Conservation (phyloP, 2,329 filamentous ascomycete genomes). For the Colletotrichum sidae region DNA sequence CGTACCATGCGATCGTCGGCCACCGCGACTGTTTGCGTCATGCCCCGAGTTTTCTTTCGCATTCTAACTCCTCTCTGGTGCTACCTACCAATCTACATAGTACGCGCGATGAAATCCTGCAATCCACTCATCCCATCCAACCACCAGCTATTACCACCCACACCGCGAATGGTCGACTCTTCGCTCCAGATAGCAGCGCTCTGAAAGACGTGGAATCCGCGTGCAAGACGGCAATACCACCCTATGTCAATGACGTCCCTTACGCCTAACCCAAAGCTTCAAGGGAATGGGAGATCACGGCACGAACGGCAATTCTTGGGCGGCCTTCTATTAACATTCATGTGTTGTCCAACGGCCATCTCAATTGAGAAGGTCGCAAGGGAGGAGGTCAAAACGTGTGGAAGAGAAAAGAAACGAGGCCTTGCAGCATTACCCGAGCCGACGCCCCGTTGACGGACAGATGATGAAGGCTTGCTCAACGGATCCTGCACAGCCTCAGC, state of each 20-base stretch:
- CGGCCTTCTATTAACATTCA: constrained; percentile 10
- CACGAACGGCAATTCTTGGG: constrained; percentile 26
- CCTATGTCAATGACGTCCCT: constrained; percentile 1
- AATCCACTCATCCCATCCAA: constrained; percentile 9
- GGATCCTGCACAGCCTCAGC: constrained; percentile 24
- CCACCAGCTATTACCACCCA: too few relatives aligned
- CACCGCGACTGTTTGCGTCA: constrained; percentile 12
- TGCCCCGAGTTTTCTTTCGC: background rate
- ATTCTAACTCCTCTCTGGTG: background rate
- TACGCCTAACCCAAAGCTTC: constrained; percentile 1
- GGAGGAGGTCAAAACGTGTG: background rate
- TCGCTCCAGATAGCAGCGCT: background rate
- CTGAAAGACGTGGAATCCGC: constrained; percentile 1
- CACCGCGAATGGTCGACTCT: too few relatives aligned
- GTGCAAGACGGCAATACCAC: constrained; percentile 16
- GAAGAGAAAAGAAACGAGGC: constrained; percentile 9
- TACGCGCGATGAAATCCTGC: constrained; percentile 6
- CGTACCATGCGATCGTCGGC: constrained; percentile 17
- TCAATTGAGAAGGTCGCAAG: constrained; percentile 36
- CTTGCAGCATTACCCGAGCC: constrained; percentile 16
- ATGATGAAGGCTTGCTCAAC: background rate
- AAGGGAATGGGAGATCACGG: constrained; percentile 20
- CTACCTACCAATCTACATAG: constrained; percentile 11
- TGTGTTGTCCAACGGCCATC: constrained; percentile 10
- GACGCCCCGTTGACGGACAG: constrained; percentile 11